Conservation (phyloP, 1,284 basidiomycete genomes). For the Agaricales sp. region DNA sequence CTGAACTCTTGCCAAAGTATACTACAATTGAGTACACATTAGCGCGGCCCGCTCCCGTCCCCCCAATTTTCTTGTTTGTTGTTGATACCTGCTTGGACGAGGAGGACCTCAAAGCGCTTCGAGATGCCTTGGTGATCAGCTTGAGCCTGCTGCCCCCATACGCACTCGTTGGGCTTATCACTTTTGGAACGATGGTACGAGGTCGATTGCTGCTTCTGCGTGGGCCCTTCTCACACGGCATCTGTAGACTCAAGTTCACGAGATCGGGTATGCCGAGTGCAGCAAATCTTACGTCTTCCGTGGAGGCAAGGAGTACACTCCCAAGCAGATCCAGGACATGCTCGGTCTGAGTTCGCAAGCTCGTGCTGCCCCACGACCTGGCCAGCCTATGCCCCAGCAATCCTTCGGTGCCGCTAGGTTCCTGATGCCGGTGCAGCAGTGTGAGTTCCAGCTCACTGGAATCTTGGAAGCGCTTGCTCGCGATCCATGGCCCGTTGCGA, state of each 20-base stretch:
- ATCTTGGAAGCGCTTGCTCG: constrained; percentile 86
- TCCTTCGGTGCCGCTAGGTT: constrained; percentile 86
- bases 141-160: constrained; percentile 88
- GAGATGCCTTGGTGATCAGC: constrained; percentile 89
- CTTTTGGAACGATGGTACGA: constrained; percentile 91
- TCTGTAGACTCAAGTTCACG: constrained; percentile 89
- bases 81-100: constrained; percentile 97
- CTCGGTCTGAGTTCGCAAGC: constrained; percentile 77
- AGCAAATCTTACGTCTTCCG: constrained; percentile 99
- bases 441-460: constrained; percentile 94
- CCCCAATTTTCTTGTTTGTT: constrained; percentile 95
- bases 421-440: constrained; percentile 87
- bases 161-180: constrained; percentile 92
- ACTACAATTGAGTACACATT: constrained; percentile 99
- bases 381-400: constrained; percentile 80
- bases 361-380: constrained; percentile 74
- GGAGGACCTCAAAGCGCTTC: constrained; percentile 90
- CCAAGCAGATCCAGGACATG: constrained; percentile 99
- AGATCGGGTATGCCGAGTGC: constrained; percentile 94
- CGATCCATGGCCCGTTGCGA: constrained; percentile 97
- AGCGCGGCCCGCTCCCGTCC: constrained; percentile 82
- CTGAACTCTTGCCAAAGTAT: constrained; percentile 95
- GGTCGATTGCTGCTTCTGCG: constrained; percentile 6
- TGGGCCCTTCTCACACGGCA: constrained; percentile 2
- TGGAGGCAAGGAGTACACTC: constrained; percentile 95